Evolutionary conservation across 768 basidiomycete genomes (phyloP), one percentile per base, ranked within the genome.

Genomic region (Cantharellus anzutake): DNA sequence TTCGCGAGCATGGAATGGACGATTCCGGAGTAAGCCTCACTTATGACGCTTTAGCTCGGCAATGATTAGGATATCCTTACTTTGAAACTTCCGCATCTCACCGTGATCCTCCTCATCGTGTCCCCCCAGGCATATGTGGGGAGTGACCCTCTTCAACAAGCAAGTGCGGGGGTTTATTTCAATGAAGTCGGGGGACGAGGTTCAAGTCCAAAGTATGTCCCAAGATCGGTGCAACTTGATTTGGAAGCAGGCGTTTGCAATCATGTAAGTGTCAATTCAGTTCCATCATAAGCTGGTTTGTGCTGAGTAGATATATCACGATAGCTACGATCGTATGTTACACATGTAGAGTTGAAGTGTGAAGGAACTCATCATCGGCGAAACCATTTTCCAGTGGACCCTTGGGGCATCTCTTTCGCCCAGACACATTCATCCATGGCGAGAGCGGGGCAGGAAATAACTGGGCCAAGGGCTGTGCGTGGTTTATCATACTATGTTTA

Each of bases 401-500:
- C 2, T 71, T 86, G 42, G 91, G 91, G 2, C 65, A 68, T 4
- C 75, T 98, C 3, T 96, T 92, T 73, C 79, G 83, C 56, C 93
- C 93, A 2, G 90, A 92, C 67, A 94, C 88, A 2, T 94, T 78
- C 68, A 68, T 92, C 53, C 78, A 79, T 42, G 76, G 80, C 3
- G 70, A 76, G 51, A 72, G 73, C 60, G 77, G 80, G 56, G 82
- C 91, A 0, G 92, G 91, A 16, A 96, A 97, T 66, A 94, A 93
- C 63, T 96, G 89, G 86, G 91, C 90, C 14, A 94, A 96, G 73
- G 89, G 87, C 77, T 87, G 86, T 87, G 65, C 72, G 83, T 71
- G 58, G 14, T 41, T 41, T 57, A 41, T 57, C 14, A 29, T 55
- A 7, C 34, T 35, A 56, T 58, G 61, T 3, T 4, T 48, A 48